A percentile compares a stretch with the other conserved stretches of the same genome.
phyloP scores from a whole-genome alignment of 768 basidiomycete species.

The Trametes punicea region DNA sequence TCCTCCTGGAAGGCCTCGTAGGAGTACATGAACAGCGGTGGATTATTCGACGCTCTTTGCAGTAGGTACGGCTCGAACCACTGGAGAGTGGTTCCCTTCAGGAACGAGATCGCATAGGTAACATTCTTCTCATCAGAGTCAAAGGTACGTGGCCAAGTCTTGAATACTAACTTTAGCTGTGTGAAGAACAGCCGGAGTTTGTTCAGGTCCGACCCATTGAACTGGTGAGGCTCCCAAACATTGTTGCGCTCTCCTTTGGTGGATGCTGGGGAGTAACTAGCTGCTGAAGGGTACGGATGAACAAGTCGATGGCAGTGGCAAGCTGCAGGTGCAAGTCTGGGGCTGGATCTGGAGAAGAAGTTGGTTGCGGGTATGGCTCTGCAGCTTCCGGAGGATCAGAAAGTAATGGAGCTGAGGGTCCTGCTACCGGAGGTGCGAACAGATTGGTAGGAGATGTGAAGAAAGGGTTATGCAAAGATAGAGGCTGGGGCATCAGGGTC shows the following conservation, averaged over 20 bases:
- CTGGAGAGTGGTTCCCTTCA: neutral
- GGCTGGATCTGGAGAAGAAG: neutral
- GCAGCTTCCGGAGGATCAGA: no score
- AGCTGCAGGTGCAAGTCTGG: no score
- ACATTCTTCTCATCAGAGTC: constrained; percentile 4
- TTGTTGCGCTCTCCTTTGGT: neutral
- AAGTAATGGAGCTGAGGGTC: no score
- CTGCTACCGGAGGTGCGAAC: no score
- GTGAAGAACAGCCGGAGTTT: constrained; percentile 12
- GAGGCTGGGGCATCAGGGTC: no score
- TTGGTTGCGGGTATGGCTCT: no score
- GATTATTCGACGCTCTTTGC: neutral
- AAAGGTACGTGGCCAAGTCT: neutral
- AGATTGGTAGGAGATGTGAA: no score
- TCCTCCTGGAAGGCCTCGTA: constrained; percentile 1
- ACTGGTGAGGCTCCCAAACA: constrained; percentile 10
- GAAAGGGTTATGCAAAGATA: no score
- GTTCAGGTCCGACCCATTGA: constrained; percentile 10
- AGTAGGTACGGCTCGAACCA: neutral
- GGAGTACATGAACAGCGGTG: neutral
- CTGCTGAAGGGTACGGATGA: neutral
- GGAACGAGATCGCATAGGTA: constrained; percentile 3
- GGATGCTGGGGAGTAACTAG: no score
- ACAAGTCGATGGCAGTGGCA: neutral
- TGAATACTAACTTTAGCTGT: constrained; percentile 7